Conservation (phyloP, 371 early-diverging fungal genomes). For the Mucor irregularis region DNA sequence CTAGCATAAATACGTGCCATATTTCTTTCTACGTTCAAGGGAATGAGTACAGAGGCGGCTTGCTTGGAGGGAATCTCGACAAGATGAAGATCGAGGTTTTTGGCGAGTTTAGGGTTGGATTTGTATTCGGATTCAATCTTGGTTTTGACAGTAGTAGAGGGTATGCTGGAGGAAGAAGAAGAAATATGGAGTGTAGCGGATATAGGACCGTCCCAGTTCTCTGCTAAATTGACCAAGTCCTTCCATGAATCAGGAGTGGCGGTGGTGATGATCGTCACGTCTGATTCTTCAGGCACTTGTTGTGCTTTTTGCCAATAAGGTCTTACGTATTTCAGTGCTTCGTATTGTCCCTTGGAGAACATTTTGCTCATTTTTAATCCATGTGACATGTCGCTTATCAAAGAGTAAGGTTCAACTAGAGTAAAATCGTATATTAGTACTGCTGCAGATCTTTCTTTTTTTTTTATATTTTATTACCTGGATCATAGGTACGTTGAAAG, state of each 20-base stretch:
- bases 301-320: constrained; percentile 39
- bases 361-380: constrained; percentile 47
- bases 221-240: constrained; percentile 36
- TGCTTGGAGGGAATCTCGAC: constrained; percentile 13
- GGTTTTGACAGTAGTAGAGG: neutral
- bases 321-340: constrained; percentile 12
- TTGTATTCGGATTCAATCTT: constrained; percentile 23
- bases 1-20: constrained; percentile 46
- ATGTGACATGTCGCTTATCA: constrained; percentile 39
- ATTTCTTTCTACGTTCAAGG: constrained; percentile 47
- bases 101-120: constrained; percentile 16
- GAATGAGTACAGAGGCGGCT: constrained; percentile 28
- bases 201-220: constrained; percentile 47
- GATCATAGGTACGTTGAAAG: constrained; percentile 43
- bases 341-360: constrained; percentile 34
- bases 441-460: neutral
- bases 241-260: constrained; percentile 38
- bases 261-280: constrained; percentile 39
- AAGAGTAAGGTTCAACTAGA: constrained; percentile 35
- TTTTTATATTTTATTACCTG: constrained; percentile 20
- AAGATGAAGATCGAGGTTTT: constrained; percentile 41
- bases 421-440: neutral
- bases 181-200: constrained; percentile 42
- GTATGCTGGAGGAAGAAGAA: no score
- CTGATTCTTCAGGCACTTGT: constrained; percentile 12